Evolutionary conservation across 805 yeast species (phyloP).

Genomic region (Candida manassasensis): DNA sequence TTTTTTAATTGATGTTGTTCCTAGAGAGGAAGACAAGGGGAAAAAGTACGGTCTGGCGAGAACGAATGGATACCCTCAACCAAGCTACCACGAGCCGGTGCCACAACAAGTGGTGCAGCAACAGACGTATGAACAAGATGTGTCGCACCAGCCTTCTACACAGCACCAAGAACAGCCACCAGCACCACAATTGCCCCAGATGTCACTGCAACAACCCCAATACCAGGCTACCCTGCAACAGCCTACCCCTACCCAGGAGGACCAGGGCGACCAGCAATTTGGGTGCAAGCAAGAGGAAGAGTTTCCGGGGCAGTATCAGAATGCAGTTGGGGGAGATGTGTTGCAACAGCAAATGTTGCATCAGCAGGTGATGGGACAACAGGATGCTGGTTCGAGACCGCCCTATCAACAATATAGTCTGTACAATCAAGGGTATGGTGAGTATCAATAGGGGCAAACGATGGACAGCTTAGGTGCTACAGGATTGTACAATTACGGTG

Average conservation of each 20-base stretch:
- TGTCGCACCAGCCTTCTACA: conserved; percentile 13
- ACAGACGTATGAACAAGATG: conserved; percentile 13
- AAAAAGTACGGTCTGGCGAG: conserved; percentile 30
- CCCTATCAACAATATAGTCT: conserved; percentile 1
- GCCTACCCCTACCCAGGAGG: neutral
- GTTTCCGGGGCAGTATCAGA: neutral
- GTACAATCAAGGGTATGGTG: conserved; percentile 4
- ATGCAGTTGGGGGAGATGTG: neutral
- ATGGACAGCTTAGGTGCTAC: too few species aligned
- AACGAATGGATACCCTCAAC: conserved; percentile 15
- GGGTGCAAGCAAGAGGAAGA: conserved; percentile 3
- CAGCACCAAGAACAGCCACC: conserved; percentile 10
- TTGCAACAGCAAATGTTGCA: conserved; percentile 3
- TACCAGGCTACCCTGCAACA: conserved; percentile 1
- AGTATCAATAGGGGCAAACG: conserved; percentile 4
- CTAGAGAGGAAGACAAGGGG: conserved; percentile 75
- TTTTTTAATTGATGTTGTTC: conserved; percentile 91
- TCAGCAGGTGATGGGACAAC: conserved; percentile 1
- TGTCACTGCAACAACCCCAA: conserved; percentile 5
- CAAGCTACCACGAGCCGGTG: conserved; percentile 3
- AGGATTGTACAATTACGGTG: too few species aligned
- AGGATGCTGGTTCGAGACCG: neutral
- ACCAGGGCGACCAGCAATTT: neutral
- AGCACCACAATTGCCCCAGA: conserved; percentile 6
- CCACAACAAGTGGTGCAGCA: conserved; percentile 6